phyloP scores from a whole-genome alignment of 2,329 filamentous ascomycete genomes.

The Dactylellina sp. region DNA sequence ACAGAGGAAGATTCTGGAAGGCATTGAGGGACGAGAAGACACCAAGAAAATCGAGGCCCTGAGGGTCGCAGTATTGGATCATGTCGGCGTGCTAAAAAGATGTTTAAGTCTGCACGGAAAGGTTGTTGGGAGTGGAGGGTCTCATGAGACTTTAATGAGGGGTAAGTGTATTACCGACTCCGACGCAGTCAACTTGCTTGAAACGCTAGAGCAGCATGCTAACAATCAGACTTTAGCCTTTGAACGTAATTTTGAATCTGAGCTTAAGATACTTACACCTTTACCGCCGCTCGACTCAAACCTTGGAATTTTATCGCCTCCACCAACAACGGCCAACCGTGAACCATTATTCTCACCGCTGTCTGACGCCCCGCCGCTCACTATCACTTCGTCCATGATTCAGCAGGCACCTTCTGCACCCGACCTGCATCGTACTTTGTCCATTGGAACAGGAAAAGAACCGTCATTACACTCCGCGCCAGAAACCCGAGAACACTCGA shows the following conservation, averaged over 20 bases:
- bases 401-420: conserved; percentile 51
- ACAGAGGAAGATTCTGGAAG: conserved; percentile 66
- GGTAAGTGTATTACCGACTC: conserved; percentile 69
- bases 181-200: not conserved
- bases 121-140: conserved; percentile 69
- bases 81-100: conserved; percentile 86
- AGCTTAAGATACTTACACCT: conserved; percentile 74
- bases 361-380: conserved; percentile 48
- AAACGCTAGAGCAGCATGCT: conserved; percentile 55
- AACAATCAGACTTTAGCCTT: conserved; percentile 67
- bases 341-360: conserved; percentile 45
- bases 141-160: conserved; percentile 72
- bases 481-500: conserved; percentile 49
- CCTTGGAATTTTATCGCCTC: conserved; percentile 62
- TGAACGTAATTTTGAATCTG: conserved; percentile 73
- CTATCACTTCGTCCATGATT: conserved; percentile 54
- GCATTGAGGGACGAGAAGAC: conserved; percentile 67
- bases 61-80: conserved; percentile 85
- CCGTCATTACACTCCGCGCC: conserved; percentile 51
- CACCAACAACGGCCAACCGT: conserved; percentile 48
- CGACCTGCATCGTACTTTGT: conserved; percentile 51
- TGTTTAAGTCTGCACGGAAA: conserved; percentile 78
- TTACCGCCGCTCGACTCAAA: conserved; percentile 64
- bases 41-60: conserved; percentile 77
- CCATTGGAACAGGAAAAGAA: conserved; percentile 41